Evolutionary conservation across 768 basidiomycete genomes (phyloP).

Genomic region (Termitomyces sp.): DNA sequence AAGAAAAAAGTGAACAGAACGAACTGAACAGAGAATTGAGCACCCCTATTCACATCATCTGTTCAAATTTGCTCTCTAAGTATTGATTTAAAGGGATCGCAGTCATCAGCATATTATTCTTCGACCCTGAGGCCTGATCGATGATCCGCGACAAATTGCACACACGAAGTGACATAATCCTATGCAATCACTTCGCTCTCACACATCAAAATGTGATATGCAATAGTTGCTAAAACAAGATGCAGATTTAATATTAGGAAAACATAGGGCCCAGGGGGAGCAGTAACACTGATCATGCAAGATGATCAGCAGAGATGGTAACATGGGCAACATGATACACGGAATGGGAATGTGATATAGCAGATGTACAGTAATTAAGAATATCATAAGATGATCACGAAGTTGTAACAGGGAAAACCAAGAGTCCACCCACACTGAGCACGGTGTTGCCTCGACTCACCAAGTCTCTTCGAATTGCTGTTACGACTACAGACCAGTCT

Average conservation of each 20-base stretch:
- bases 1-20: too few relatives aligned
- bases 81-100: too few relatives aligned
- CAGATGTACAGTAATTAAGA: not conserved
- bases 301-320: not conserved
- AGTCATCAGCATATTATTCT: too few relatives aligned
- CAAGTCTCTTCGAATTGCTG: not conserved
- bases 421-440: not conserved
- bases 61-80: too few relatives aligned
- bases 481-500: not conserved
- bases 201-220: not conserved
- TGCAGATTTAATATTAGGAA: not conserved
- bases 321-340: not conserved
- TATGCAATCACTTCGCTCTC: not conserved
- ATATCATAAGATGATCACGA: not conserved
- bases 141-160: not conserved
- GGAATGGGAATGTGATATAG: not conserved
- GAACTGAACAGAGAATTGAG: too few relatives aligned
- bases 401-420: not conserved
- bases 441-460: constrained; percentile 6
- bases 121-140: too few relatives aligned
- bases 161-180: not conserved
- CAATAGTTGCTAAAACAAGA: not conserved
- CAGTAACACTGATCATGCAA: too few relatives aligned
- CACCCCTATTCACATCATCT: too few relatives aligned
- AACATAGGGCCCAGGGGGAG: not conserved